These are phyloP conservation scores for Nadsonia starkeyi-henricii DNA, from an alignment of 1,139 yeast genomes.

Conservation along the genomic window DNA sequence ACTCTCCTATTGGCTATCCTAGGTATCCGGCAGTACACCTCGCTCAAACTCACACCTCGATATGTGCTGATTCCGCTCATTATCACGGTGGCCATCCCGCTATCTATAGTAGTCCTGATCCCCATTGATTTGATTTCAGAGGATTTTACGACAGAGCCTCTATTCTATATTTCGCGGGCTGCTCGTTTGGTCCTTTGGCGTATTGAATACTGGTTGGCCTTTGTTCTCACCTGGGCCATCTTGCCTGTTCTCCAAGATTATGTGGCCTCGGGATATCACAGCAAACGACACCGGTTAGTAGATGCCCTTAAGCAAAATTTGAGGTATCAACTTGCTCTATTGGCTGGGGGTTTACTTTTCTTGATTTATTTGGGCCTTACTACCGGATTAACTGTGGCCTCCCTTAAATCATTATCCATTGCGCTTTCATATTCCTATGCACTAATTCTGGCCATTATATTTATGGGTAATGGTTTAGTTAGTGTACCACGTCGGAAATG, in stretches of 20 bases:
- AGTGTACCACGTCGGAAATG: constrained; percentile 50
- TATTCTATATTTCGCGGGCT: constrained; percentile 31
- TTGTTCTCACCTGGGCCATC: constrained; percentile 53
- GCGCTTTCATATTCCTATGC: constrained; percentile 75
- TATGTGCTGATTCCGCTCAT: constrained; percentile 30
- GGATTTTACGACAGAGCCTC: constrained; percentile 15
- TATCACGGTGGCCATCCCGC: constrained; percentile 38
- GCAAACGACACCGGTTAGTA: constrained; percentile 30
- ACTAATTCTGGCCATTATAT: constrained; percentile 61
- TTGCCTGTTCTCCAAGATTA: constrained; percentile 62
- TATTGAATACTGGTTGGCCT: constrained; percentile 67
- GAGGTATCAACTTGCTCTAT: constrained; percentile 44
- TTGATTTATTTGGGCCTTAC: constrained; percentile 47
- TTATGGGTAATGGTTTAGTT: constrained; percentile 73
- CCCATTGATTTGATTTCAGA: constrained; percentile 39
- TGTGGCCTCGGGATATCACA: constrained; percentile 56
- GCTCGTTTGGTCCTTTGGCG: constrained; percentile 54
- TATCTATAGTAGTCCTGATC: constrained; percentile 39
- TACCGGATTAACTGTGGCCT: constrained; percentile 40
- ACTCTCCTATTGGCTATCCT: constrained; percentile 23
- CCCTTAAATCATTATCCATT: constrained; percentile 54
- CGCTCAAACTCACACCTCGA: constrained; percentile 25
- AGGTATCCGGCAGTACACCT: constrained; percentile 25
- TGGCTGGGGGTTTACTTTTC: constrained; percentile 40
- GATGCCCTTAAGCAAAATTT: constrained; percentile 48